phyloP scores from a whole-genome alignment of 805 yeast species.

The Candida methanosorbosa region DNA sequence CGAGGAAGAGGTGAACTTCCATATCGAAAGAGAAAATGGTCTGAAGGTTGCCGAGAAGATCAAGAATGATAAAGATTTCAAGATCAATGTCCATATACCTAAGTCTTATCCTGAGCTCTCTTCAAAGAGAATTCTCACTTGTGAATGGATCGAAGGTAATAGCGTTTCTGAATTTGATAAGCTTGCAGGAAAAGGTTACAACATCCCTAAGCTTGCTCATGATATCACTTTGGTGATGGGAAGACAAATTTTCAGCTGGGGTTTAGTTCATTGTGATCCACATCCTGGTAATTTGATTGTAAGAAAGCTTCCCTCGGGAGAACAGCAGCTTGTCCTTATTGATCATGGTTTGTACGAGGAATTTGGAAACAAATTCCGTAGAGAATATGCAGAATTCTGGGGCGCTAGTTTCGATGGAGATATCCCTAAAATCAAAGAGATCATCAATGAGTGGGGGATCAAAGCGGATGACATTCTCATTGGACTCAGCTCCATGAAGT shows the following conservation, averaged over 20 bases:
- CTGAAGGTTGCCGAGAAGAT: conserved; percentile 28
- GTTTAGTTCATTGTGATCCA: conserved; percentile 66
- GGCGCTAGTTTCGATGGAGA: conserved; percentile 48
- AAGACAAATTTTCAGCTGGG: conserved; percentile 57
- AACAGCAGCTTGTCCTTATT: conserved; percentile 54
- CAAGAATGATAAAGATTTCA: conserved; percentile 32
- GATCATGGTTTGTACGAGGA: conserved; percentile 70
- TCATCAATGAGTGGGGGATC: conserved; percentile 61
- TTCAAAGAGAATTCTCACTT: conserved; percentile 43
- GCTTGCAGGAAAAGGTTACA: conserved; percentile 30
- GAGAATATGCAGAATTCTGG: conserved; percentile 58
- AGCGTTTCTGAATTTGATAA: conserved; percentile 38
- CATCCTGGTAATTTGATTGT: conserved; percentile 75
- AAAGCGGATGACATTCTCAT: conserved; percentile 56
- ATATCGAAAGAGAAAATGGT: conserved; percentile 47
- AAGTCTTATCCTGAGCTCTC: conserved; percentile 35
- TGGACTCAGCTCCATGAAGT: conserved; percentile 42
- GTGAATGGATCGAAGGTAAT: conserved; percentile 75
- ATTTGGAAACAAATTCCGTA: conserved; percentile 40
- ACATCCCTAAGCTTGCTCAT: conserved; percentile 34
- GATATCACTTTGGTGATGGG: conserved; percentile 44
- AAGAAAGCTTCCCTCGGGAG: conserved; percentile 24
- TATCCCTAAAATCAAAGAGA: conserved; percentile 32
- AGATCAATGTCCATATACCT: conserved; percentile 46
- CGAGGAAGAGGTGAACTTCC: conserved; percentile 54